Base-by-base conservation (phyloP, 148 eudicot genomes). In the Arbutus unedo region DNA sequence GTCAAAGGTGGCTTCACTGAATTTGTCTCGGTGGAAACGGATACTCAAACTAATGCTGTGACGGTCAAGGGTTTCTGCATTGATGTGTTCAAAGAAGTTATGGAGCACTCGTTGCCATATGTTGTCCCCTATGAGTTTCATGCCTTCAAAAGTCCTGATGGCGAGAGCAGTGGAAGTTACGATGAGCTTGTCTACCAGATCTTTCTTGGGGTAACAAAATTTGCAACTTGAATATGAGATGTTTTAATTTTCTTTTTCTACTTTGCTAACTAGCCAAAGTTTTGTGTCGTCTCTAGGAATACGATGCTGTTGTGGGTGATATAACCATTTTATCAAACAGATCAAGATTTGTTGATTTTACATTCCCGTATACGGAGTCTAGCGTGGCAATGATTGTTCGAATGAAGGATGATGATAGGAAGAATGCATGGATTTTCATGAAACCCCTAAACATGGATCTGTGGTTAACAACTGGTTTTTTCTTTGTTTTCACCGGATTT, bases 291-390 rank as follows among this genome's bases (percentile, higher is more conserved):
- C 57, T 76, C 19, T 86, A 91, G 98, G 81, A 81, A 0, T 93
- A 49, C 71, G 93, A 94, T 77, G 93, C 85, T 0, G 93, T 87
- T 31, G 90, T 91, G 50, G 98, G 98, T 0, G 96, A 92, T 71
- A 51, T 86, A 19, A 87, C 98, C 1, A 91, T 94, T 53, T 7
- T 83, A 21, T 88, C 90, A 23, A 80, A 90, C 38, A 85, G 98
- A 68, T 83, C 94, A 3, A 19, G 3, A 8, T 71, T 41, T n/a
- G 93, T 88, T 5, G 98, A 94, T 70, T 94, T 91, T 57, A 82
- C 95, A 18, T 84, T 93, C 51, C 96, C 96, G 44, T 94, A 57
- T 80, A 87, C 87, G n/a, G 93, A 94, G 81, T 89, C 93, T 3
- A 93, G 96, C 1, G 90, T 94, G 5, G 76, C 86, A 0, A 85